phyloP scores from a whole-genome alignment of 1,284 basidiomycete genomes.

The Malassezia yamatoensis region DNA sequence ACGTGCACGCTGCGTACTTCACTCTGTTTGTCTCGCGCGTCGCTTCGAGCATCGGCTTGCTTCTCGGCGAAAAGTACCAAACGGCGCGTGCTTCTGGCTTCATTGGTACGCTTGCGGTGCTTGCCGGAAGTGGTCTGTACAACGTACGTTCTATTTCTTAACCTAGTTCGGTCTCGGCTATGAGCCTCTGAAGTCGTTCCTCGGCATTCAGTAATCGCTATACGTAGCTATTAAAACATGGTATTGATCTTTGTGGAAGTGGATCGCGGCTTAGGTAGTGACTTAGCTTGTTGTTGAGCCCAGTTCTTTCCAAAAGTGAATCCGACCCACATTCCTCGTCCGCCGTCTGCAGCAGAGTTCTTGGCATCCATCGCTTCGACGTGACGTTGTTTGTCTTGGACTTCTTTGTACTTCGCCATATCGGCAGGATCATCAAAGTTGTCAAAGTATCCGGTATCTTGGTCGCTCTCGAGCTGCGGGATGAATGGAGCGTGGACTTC shows the following conservation, averaged over 20 bases:
- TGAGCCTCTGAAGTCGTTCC: conserved; percentile 46
- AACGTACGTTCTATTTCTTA: conserved; percentile 27
- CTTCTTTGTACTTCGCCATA: conserved; percentile 86
- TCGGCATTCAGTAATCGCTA: conserved; percentile 38
- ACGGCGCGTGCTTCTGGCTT: conserved; percentile 28
- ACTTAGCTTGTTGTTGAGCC: conserved; percentile 21
- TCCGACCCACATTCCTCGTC: conserved; percentile 81
- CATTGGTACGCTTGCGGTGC: conserved; percentile 29
- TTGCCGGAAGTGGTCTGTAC: conserved; percentile 36
- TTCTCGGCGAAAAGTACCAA: conserved; percentile 13
- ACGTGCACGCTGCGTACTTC: conserved; percentile 43
- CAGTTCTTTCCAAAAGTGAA: conserved; percentile 66
- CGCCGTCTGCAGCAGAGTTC: conserved; percentile 58
- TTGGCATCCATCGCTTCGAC: conserved; percentile 56
- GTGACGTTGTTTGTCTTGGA: conserved; percentile 90
- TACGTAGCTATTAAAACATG: conserved; percentile 11
- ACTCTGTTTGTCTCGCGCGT: conserved; percentile 40
- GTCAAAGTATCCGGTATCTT: conserved; percentile 94
- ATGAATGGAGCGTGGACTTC: conserved; percentile 80
- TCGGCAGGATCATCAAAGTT: conserved; percentile 83
- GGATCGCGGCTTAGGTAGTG: neutral
- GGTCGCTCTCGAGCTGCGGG: conserved; percentile 84
- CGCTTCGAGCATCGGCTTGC: conserved; percentile 34
- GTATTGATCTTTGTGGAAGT: conserved; percentile 6
- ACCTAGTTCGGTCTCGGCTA: conserved; percentile 36